These are phyloP conservation scores for Rhizopogon vesiculosus DNA, from an alignment of 768 basidiomycete species.

Conservation along the genomic window DNA sequence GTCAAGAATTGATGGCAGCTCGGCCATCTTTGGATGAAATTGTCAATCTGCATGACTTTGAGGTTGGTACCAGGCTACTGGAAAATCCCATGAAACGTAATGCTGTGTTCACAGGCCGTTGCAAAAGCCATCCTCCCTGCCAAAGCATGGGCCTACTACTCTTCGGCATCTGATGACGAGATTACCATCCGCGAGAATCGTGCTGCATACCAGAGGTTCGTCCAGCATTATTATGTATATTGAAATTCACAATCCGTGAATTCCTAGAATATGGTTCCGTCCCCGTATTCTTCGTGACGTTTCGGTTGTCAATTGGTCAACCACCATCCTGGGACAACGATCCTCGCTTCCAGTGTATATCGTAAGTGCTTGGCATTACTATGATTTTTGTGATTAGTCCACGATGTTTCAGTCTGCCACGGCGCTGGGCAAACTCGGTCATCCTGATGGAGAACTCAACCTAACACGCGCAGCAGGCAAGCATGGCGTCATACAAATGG, in stretches of 20 bases:
- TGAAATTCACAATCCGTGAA: background rate
- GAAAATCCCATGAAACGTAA: conserved; percentile 7
- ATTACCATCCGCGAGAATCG: conserved; percentile 89
- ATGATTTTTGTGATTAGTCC: conserved; percentile 5
- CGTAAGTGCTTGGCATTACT: conserved; percentile 30
- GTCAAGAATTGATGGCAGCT: conserved; percentile 54
- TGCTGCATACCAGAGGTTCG: conserved; percentile 81
- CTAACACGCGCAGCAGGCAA: conserved; percentile 86
- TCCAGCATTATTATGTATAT: background rate
- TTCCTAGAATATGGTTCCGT: conserved; percentile 77
- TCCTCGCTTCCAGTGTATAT: conserved; percentile 80
- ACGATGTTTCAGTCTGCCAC: conserved; percentile 58
- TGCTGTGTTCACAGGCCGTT: conserved; percentile 52
- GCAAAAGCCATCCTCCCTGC: conserved; percentile 77
- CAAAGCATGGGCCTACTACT: conserved; percentile 96
- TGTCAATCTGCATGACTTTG: conserved; percentile 91
- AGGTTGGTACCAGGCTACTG: conserved; percentile 40
- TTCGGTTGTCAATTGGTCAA: conserved; percentile 80
- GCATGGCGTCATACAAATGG: conserved; percentile 73
- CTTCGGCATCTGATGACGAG: conserved; percentile 95
- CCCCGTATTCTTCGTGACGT: conserved; percentile 85
- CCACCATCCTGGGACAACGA: conserved; percentile 72
- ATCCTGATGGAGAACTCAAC: conserved; percentile 92
- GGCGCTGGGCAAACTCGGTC: conserved; percentile 89
- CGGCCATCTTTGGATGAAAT: conserved; percentile 76